Base-by-base conservation (phyloP, 177 flowering plant genomes). In the Vitis hybrid region DNA sequence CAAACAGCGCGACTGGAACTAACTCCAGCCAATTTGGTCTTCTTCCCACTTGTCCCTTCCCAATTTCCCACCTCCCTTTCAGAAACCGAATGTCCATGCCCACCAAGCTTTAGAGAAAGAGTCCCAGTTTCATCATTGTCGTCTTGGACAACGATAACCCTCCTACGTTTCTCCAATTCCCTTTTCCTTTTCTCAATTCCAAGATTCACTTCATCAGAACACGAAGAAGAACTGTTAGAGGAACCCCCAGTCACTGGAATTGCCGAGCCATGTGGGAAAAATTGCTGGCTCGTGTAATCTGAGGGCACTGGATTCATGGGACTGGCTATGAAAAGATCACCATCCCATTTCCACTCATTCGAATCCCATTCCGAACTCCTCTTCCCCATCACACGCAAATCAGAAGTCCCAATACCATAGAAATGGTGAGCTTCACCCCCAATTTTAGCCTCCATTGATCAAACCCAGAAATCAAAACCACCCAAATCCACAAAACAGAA, bases 341-440 rank as follows among this genome's bases (percentile, higher is more conserved):
- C 94, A 74, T 91, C 97, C 97, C 97, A 91, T 73, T 79, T 87
- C 97, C 97, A 91, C 62, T 87, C 87, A 79, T 87, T 86, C 79
- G 84, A 81, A 71, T 89, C 82, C 97, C 97, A 91, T 22, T 89
- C 91, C 15, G 60, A 4, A 68, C 73, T 78, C 83, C 71, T 85
- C 78, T 86, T 89, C 71, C 88, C 87, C 49, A 74, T 59, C 15
- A 64, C 73, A 81, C 76, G 65, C 78, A 82, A 72, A 66, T 76
- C 82, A 15, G 78, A 52, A 2, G 81, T 38, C 13, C 70, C 79
- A 58, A 79, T 28, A 50, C 69, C 77, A 71, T 77, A 87, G 15
- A 85, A 80, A 52, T 47, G 83, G 54, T 73, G 83, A 72, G 62
- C 76, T 62, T 79, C 79, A 54, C 77, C 76, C 59, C 79, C 83